Conservation (phyloP, 306 rosid species). For the Lathyrus oleraceus region DNA sequence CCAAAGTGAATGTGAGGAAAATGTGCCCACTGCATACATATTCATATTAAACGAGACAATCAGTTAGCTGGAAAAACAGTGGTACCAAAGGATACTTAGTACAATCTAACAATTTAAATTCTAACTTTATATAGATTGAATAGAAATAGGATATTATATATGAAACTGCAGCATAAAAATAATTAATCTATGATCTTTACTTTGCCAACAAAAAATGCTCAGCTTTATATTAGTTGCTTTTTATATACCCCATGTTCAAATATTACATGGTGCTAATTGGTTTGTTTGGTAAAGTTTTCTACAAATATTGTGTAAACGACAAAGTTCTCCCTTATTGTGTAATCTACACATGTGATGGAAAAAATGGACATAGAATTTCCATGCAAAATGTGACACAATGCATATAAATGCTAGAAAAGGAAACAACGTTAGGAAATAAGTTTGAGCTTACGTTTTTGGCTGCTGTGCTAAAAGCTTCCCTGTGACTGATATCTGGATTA, state of each 20-base stretch:
- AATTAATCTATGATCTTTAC: too few relatives aligned
- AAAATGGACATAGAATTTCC: slow-evolving; percentile 11
- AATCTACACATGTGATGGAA: slow-evolving; percentile 27
- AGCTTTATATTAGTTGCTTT: slow-evolving; percentile 5
- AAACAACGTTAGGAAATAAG: slow-evolving; percentile 12
- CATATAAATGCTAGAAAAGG: slow-evolving; percentile 9
- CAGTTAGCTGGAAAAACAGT: not conserved
- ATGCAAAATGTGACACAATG: slow-evolving; percentile 24
- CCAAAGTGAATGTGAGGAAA: slow-evolving; percentile 97
- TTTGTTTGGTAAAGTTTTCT: slow-evolving; percentile 22
- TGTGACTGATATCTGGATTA: slow-evolving; percentile 94
- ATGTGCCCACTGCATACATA: slow-evolving; percentile 92
- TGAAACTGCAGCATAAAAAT: not conserved
- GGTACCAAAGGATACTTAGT: not conserved
- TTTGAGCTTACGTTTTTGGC: slow-evolving; percentile 86
- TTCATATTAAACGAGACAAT: not conserved
- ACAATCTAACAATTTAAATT: not conserved
- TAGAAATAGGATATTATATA: not conserved
- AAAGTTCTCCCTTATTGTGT: slow-evolving; percentile 28
- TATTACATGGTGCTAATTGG: slow-evolving; percentile 9
- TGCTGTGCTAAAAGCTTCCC: slow-evolving; percentile 97
- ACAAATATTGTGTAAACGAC: slow-evolving; percentile 23
- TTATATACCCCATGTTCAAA: slow-evolving; percentile 3
- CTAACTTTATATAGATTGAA: not conserved
- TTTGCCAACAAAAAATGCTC: not conserved